phyloP scores from a whole-genome alignment of 306 rosid species.

The Vigna reflexopilosa region DNA sequence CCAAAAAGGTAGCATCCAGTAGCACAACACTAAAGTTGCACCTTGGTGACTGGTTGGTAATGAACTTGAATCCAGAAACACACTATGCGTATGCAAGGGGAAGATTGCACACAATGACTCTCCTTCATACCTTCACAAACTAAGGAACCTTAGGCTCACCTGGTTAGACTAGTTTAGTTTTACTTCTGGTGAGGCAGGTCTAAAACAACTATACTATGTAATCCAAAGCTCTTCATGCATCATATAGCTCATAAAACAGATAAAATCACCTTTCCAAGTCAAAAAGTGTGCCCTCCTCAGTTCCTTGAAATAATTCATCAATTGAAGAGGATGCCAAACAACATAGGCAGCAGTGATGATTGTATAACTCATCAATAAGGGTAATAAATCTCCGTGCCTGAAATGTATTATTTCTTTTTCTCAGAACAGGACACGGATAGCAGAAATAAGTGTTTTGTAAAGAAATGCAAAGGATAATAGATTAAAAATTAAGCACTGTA shows the following conservation, averaged over 20 bases:
- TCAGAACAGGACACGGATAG: constrained; percentile 34
- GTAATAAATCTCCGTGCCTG: constrained; percentile 96
- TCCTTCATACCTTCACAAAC: background rate
- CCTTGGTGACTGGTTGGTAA: background rate
- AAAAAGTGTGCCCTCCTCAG: constrained; percentile 92
- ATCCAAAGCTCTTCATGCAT: constrained; percentile 28
- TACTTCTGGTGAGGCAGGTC: background rate
- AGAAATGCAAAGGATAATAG: constrained; percentile 11
- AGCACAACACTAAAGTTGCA: background rate
- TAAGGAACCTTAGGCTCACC: background rate
- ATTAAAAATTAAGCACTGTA: constrained; percentile 25
- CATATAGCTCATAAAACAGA: constrained; percentile 27
- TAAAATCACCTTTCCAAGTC: constrained; percentile 85
- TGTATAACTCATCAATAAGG: constrained; percentile 91
- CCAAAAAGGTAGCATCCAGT: too few species aligned
- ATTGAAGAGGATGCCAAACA: constrained; percentile 86
- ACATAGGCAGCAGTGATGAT: constrained; percentile 82
- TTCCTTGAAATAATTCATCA: constrained; percentile 94
- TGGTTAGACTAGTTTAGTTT: background rate
- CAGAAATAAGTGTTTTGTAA: constrained; percentile 23
- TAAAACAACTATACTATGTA: constrained; percentile 27
- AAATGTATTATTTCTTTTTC: constrained; percentile 21
- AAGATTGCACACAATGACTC: background rate
- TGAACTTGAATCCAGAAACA: background rate
- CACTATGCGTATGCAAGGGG: background rate